A percentile compares a stretch with the other conserved stretches of the same genome.
Conservation (phyloP, 2,329 filamentous ascomycete genomes). For the Cladosporium sp. region DNA sequence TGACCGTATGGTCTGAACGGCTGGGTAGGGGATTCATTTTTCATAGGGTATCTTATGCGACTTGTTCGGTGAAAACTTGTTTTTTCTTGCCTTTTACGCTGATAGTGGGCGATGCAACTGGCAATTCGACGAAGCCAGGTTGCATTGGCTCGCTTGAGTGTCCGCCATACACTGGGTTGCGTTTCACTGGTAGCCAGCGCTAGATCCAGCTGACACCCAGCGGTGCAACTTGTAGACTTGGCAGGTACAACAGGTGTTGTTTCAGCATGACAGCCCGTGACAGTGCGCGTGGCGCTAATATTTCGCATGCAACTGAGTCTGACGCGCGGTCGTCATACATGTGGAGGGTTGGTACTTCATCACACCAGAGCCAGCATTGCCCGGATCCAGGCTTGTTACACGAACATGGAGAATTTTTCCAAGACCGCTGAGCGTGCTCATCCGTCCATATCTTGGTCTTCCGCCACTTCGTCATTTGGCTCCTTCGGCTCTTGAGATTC, state of each 20-base stretch:
- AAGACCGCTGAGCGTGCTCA: constrained; percentile 23
- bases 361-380: background rate
- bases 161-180: no score
- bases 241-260: background rate
- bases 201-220: background rate
- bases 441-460: constrained; percentile 54
- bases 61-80: no score
- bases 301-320: background rate
- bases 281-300: background rate
- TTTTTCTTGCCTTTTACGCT: no score
- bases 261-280: background rate
- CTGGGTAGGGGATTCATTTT: no score
- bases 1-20: no score
- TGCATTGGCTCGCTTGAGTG: no score
- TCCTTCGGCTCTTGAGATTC: constrained; percentile 90
- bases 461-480: constrained; percentile 53
- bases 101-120: no score
- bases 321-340: constrained; percentile 3
- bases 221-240: background rate
- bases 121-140: no score
- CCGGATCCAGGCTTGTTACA: background rate
- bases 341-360: background rate
- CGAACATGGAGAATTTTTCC: background rate
- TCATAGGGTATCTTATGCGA: no score
- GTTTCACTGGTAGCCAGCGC: no score